Base-by-base conservation (phyloP, 768 basidiomycete species). In the Leccinum barrowsii region DNA sequence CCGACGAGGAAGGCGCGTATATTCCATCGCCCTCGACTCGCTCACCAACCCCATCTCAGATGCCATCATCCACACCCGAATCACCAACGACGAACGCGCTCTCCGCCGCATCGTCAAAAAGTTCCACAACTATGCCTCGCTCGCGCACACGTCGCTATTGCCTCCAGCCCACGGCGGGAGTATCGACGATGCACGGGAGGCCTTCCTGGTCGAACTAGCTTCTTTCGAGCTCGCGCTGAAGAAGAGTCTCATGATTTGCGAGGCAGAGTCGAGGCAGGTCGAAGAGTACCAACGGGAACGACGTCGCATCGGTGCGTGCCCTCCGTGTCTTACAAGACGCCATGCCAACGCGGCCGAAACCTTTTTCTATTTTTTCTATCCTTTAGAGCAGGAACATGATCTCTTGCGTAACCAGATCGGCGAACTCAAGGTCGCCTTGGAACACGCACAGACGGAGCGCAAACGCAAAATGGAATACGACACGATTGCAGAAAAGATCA, bases 391-490 rank as follows among this genome's bases (percentile, higher is more conserved):
- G 55, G 90, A 94, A 64, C 90, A 89, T 62, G 84, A 78, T 22
- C 81, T 78, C 10, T 73, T 92, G 53, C 79, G 80, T 61, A 78
- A 73, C 8, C 90, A 93, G 64, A 92, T 94, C 52, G 83, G 86
- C 63, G 85, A 89, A 62, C 80, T 94, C 63, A 93, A 92, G 73
- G 77, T 78, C 19, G 81, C 83, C 4, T 72, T 94, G 57, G 90
- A 92, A 63, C 84, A 91, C 62, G 91, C 89, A 5, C 92, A 94
- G 66, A 76, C 87, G 67, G 75, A 85, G 56, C 83, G 92, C 50
- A 79, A 78, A 59, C 81, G 86, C 55, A 94, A 92, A 76, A 91
- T 93, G 63, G 92, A 94, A 67, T 94, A 94, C 68, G 92, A 94
- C 75, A 76, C 81, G 49, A 82, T 94, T 40, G 83, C 92, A 3